These are phyloP conservation scores for Moricandia moricandioides DNA, from an alignment of 345 rosid genomes.

Conservation along the genomic window DNA sequence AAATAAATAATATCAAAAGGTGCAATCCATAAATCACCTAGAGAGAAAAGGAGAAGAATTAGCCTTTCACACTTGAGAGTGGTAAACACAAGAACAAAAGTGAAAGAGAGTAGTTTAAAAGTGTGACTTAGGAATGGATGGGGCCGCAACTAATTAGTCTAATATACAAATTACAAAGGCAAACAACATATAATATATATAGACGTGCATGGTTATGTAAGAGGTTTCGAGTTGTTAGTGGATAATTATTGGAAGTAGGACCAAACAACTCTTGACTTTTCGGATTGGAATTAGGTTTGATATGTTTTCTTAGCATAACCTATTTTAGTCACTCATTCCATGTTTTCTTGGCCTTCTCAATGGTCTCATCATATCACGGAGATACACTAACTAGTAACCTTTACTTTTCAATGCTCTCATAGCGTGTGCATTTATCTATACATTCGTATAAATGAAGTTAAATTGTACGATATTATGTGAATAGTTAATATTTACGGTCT, in stretches of 20 bases:
- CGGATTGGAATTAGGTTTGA: constrained; percentile 31
- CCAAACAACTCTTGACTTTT: constrained; percentile 52
- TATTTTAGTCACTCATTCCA: not conserved
- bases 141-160: not conserved
- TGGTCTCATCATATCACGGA: not conserved
- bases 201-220: constrained; percentile 24
- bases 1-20: constrained; percentile 25
- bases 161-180: not conserved
- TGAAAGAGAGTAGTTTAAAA: constrained; percentile 35
- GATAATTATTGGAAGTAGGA: constrained; percentile 39
- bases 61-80: constrained; percentile 18
- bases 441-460: not conserved
- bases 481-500: not conserved
- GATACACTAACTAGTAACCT: not conserved
- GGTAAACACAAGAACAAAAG: constrained; percentile 15
- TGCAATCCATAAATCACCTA: constrained; percentile 36
- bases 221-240: constrained; percentile 30
- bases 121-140: constrained; percentile 29
- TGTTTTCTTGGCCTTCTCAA: not conserved
- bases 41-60: constrained; percentile 34
- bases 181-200: not conserved
- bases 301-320: constrained; percentile 31
- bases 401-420: not conserved
- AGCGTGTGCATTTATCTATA: not conserved
- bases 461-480: not conserved